Evolutionary conservation across 495 filamentous ascomycete species (phyloP).

Genomic region (Xeromyces bisporus): DNA sequence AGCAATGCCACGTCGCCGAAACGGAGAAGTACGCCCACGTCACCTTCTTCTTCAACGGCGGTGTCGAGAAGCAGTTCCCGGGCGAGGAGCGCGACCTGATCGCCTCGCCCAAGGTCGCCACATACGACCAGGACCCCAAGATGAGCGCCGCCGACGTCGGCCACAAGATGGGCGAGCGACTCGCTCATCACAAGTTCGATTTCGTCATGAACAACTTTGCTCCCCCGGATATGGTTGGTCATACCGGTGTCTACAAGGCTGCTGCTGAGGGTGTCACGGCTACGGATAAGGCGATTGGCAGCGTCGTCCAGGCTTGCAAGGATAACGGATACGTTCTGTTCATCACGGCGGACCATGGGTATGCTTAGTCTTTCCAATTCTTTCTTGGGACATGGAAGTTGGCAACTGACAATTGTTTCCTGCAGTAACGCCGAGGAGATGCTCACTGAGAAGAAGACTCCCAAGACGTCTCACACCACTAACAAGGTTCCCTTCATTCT

Average conservation of each 20-base stretch:
- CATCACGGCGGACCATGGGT: slow-evolving; percentile 89
- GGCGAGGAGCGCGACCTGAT: slow-evolving; percentile 73
- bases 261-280: slow-evolving; percentile 70
- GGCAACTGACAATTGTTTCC: neutral
- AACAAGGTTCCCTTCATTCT: slow-evolving; percentile 97
- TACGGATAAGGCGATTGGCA: slow-evolving; percentile 85
- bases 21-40: slow-evolving; percentile 99
- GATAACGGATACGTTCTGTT: slow-evolving; percentile 81
- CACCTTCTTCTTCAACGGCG: slow-evolving; percentile 99
- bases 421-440: slow-evolving; percentile 93
- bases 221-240: slow-evolving; percentile 97
- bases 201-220: slow-evolving; percentile 99
- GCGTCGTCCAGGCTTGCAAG: slow-evolving; percentile 84
- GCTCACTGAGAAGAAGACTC: slow-evolving; percentile 84
- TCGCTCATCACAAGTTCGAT: slow-evolving; percentile 64
- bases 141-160: slow-evolving; percentile 88
- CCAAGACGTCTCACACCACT: slow-evolving; percentile 94
- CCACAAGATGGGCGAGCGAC: slow-evolving; percentile 67
- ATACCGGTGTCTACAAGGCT: slow-evolving; percentile 95
- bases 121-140: slow-evolving; percentile 89
- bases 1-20: slow-evolving; percentile 93
- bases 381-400: neutral
- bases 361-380: slow-evolving; percentile 11
- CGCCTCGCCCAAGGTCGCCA: slow-evolving; percentile 62
- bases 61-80: slow-evolving; percentile 90